Conservation (phyloP, 257 asterid species). For the Anisodus acutangulus region DNA sequence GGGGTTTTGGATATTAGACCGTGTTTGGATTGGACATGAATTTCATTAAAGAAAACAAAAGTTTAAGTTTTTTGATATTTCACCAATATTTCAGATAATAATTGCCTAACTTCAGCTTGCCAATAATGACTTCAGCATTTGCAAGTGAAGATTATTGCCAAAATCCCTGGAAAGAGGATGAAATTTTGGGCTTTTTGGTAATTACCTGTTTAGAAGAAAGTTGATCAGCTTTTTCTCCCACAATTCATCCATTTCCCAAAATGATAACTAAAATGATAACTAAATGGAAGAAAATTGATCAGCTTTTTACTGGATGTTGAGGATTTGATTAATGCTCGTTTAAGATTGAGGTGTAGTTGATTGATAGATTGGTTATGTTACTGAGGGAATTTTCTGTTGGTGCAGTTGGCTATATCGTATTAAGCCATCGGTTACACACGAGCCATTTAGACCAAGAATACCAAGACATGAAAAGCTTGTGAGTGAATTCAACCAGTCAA, state of each 20-base stretch:
- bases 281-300: too few species aligned
- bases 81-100: background rate
- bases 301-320: background rate
- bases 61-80: background rate
- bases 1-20: background rate
- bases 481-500: conserved; percentile 76
- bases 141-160: too few species aligned
- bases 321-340: background rate
- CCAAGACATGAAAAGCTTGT: conserved; percentile 81
- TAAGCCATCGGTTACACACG: conserved; percentile 95
- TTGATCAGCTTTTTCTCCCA: too few species aligned
- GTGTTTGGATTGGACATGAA: background rate
- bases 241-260: background rate
- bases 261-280: background rate
- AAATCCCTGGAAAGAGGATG: too few species aligned
- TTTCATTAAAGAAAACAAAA: background rate
- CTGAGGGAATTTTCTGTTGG: background rate
- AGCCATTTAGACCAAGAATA: conserved; percentile 79
- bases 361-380: background rate
- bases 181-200: too few species aligned
- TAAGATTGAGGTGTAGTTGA: background rate
- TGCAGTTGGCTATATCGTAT: conserved; percentile 87
- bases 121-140: background rate
- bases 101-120: background rate
- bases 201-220: too few species aligned